Base-by-base conservation (phyloP, 2,329 filamentous ascomycete genomes). In the Eurotiales sp. region DNA sequence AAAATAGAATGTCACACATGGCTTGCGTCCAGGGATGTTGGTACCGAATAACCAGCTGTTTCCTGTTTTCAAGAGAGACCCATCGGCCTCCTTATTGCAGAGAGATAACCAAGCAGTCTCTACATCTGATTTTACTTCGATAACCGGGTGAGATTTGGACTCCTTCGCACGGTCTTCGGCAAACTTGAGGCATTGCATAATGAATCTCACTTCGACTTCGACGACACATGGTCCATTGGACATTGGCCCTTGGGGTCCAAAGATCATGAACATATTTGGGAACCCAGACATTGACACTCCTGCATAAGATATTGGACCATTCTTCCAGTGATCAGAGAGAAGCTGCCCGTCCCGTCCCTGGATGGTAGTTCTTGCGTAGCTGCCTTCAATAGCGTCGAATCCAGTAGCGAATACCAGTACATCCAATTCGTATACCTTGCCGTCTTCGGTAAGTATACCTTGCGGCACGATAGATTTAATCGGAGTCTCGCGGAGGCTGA, bases 121-220 rank as follows among this genome's bases (percentile, higher is more conserved):
- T 0, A 76, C 76, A 42, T 79, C 75, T 0, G 56, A 41, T 30
- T 68, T 74, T 1, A 78, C 71, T 52, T 82, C 73, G 41, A 84
- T 73, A 53, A 76, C 78, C 56, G 73, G 75, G 60, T 81, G 65
- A 2, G 66, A 64, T 73, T 32, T 69, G 64, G 47, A 85, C 79
- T 39, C 64, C 62, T 43, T 79, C 73, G 15, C 17, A 7, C 17
- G 34, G 6, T 37, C n/a, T 14, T 25, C 23, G 17, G 39, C 1
- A n/a, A n/a, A n/a, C n/a, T n/a, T 37, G n/a, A 23, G 21, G 3
- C n/a, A 14, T 14, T 11, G 7, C 17, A 71, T 67, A 48, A 84
- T 77, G 78, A 78, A 83, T 0, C 76, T 64, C 1, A 77, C 78
- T 57, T 84, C 81, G 0, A 80, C 57, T 57, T 82, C 77, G 14